These are phyloP conservation scores for Fusarium nanum DNA, from an alignment of 2,329 filamentous ascomycete genomes.

Conservation along the genomic window DNA sequence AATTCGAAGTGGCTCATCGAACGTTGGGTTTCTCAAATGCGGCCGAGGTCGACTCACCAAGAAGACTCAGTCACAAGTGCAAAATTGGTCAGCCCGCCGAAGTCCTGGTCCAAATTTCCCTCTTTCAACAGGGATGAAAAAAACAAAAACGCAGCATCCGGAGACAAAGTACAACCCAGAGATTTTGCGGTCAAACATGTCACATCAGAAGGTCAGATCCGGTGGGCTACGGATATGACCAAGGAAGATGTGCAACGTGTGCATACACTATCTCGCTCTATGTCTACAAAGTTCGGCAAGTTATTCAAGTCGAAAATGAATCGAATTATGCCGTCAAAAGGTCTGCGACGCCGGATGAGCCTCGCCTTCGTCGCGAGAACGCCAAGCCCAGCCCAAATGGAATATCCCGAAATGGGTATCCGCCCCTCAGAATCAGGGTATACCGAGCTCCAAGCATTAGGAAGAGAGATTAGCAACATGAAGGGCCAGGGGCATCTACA, in stretches of 20 bases:
- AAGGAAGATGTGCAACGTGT: constrained; percentile 2
- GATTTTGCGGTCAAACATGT: constrained; percentile 48
- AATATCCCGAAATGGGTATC: constrained; percentile 44
- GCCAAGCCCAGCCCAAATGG: constrained; percentile 19
- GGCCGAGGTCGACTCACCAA: constrained; percentile 2
- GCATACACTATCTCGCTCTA: constrained; percentile 37
- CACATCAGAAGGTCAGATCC: constrained; percentile 33
- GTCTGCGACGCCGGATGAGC: constrained; percentile 1
- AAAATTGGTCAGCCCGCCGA: constrained; percentile 38
- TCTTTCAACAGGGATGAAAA: constrained; percentile 49
- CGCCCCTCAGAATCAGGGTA: constrained; percentile 39
- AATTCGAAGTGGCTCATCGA: constrained; percentile 37
- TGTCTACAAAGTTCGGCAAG: constrained; percentile 49
- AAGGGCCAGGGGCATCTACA: constrained; percentile 12
- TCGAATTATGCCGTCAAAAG: constrained; percentile 12
- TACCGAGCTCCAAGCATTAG: constrained; percentile 37
- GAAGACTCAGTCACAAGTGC: background rate
- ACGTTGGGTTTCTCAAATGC: constrained; percentile 38
- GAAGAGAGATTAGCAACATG: constrained; percentile 37
- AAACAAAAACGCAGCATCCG: constrained; percentile 37
- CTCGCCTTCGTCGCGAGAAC: background rate
- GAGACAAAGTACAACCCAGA: constrained; percentile 44
- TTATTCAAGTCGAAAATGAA: constrained; percentile 41
- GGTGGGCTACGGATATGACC: constrained; percentile 46
- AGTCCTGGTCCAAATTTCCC: constrained; percentile 52